A percentile compares a stretch with the other conserved stretches of the same genome.
Evolutionary conservation across 768 basidiomycete species (phyloP).

Genomic region (Sistotremastrum suecicum): DNA sequence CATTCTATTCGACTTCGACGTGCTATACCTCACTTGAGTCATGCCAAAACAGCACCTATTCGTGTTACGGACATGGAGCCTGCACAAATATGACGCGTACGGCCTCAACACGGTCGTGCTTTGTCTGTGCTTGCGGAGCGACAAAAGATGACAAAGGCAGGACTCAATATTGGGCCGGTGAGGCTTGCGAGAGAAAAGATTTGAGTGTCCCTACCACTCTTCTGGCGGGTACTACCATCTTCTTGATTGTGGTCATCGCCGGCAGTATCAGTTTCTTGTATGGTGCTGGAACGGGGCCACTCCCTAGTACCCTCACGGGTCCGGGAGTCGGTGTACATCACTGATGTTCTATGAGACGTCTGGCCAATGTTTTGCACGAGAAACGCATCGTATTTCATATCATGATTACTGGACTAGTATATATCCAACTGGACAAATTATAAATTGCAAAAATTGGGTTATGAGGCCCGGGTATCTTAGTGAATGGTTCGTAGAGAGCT

Average conservation of each 20-base stretch:
- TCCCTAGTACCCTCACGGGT: conserved; percentile 65
- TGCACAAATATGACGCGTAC: conserved; percentile 49
- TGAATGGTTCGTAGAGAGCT: too few relatives aligned
- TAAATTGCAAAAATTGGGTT: too few relatives aligned
- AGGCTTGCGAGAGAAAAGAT: conserved; percentile 64
- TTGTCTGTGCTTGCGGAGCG: conserved; percentile 31
- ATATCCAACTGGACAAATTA: too few relatives aligned
- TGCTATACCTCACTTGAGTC: conserved; percentile 42
- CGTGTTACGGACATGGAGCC: conserved; percentile 57
- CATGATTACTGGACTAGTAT: too few relatives aligned
- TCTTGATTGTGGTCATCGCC: conserved; percentile 47
- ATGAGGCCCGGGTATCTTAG: too few relatives aligned
- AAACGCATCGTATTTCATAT: too few relatives aligned
- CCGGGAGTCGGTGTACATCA: too few relatives aligned
- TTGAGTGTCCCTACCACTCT: conserved; percentile 69
- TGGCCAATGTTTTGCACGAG: too few relatives aligned
- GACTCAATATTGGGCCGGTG: conserved; percentile 59
- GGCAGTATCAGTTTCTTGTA: conserved; percentile 56
- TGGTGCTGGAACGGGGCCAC: conserved; percentile 39
- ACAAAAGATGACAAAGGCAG: conserved; percentile 41
- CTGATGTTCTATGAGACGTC: too few relatives aligned
- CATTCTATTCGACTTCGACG: conserved; percentile 43
- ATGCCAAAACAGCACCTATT: conserved; percentile 47
- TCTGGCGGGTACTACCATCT: conserved; percentile 51
- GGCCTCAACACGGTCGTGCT: conserved; percentile 31